Percentiles rank a stretch among this genome's conserved stretches.
Evolutionary conservation across 2,329 filamentous ascomycete species (phyloP).

Genomic region (Fusarium nygamai): DNA sequence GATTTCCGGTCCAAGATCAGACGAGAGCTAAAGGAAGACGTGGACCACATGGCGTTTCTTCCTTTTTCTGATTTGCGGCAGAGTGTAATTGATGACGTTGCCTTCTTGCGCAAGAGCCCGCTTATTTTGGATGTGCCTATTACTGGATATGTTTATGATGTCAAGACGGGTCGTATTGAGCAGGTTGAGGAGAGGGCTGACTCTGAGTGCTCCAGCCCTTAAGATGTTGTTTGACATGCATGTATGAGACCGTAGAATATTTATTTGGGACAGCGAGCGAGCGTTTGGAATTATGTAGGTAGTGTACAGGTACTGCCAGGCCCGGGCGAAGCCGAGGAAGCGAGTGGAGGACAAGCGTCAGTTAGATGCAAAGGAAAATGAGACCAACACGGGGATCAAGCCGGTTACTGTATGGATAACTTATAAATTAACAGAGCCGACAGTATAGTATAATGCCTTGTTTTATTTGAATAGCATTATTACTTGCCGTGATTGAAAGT

Average conservation of each 20-base stretch:
- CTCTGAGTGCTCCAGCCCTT: conserved; percentile 30
- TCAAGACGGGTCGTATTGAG: conserved; percentile 72
- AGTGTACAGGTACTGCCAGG: no score
- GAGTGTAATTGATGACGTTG: conserved; percentile 74
- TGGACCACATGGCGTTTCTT: conserved; percentile 68
- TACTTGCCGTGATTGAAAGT: no score
- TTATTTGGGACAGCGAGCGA: background rate
- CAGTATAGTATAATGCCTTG: no score
- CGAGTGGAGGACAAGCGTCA: no score
- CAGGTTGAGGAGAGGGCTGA: conserved; percentile 37
- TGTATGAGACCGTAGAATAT: background rate
- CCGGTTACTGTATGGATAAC: no score
- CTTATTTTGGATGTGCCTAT: conserved; percentile 70
- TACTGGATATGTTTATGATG: conserved; percentile 81
- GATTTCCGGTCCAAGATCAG: conserved; percentile 65
- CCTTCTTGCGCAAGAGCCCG: conserved; percentile 66
- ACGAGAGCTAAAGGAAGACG: conserved; percentile 65
- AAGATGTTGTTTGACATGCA: fast-evolving
- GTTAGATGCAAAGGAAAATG: no score
- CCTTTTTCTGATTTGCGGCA: conserved; percentile 71
- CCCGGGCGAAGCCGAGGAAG: no score
- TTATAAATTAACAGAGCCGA: no score
- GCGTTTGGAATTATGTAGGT: background rate
- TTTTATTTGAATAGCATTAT: no score
- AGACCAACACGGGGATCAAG: no score